Evolutionary conservation across 1,284 basidiomycete species (phyloP).

Genomic region (Cryptococcus jaspeensis): DNA sequence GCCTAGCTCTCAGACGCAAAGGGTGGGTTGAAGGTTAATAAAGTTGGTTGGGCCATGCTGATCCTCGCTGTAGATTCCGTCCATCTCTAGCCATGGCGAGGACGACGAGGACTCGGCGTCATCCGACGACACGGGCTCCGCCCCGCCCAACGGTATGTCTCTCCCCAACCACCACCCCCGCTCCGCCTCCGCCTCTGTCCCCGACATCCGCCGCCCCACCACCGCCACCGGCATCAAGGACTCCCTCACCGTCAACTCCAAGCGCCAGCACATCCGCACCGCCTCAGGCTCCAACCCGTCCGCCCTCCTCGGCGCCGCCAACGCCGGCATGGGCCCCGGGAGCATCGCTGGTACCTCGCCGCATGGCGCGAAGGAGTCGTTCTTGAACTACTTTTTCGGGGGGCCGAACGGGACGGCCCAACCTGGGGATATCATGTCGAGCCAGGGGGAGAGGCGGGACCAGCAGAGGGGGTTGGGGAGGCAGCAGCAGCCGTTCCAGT

Average conservation of each 20-base stretch:
- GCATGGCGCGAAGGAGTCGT: slow-evolving; percentile 71
- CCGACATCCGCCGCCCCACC: slow-evolving; percentile 59
- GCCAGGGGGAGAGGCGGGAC: not conserved
- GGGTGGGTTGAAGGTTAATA: slow-evolving; percentile 12
- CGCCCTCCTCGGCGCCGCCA: slow-evolving; percentile 25
- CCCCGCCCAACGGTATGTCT: slow-evolving; percentile 58
- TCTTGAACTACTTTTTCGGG: slow-evolving; percentile 93
- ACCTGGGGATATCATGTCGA: not conserved
- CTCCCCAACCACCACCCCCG: slow-evolving; percentile 60
- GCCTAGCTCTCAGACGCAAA: slow-evolving; percentile 19
- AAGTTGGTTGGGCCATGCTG: not conserved
- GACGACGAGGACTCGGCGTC: slow-evolving; percentile 42
- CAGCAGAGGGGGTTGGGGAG: not conserved
- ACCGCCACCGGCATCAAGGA: slow-evolving; percentile 6
- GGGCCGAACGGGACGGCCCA: slow-evolving; percentile 55
- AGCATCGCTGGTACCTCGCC: slow-evolving; percentile 52
- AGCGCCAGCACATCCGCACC: slow-evolving; percentile 28
- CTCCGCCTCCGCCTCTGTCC: slow-evolving; percentile 73
- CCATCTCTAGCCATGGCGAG: slow-evolving; percentile 36
- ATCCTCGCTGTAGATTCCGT: slow-evolving; percentile 22
- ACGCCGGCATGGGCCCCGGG: slow-evolving; percentile 54
- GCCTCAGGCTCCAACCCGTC: slow-evolving; percentile 18
- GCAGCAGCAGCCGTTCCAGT: not conserved
- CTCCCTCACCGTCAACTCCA: not conserved
- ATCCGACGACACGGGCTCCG: slow-evolving; percentile 45